These are phyloP conservation scores for Silene conica DNA, from an alignment of 148 eudicot species.

Conservation along the genomic window DNA sequence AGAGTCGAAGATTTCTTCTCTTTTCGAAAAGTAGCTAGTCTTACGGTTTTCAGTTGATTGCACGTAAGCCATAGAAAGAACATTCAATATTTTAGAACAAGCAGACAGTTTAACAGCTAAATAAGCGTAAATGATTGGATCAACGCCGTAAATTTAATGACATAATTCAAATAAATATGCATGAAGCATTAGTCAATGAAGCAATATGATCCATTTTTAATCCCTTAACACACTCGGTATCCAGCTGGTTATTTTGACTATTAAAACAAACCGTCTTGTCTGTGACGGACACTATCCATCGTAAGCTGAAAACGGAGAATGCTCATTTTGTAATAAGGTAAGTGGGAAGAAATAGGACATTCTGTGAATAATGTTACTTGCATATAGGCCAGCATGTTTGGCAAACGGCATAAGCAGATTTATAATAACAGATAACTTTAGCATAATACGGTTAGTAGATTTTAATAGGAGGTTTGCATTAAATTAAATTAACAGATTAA, in stretches of 20 bases:
- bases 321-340: too few relatives aligned
- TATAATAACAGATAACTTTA: too few relatives aligned
- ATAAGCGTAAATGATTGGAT: slow-evolving; percentile 1
- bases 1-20: background rate
- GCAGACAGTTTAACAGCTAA: slow-evolving; percentile 1
- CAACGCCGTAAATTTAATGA: slow-evolving; percentile 12
- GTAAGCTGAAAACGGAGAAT: too few relatives aligned
- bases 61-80: slow-evolving; percentile 4
- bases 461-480: too few relatives aligned
- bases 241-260: slow-evolving; percentile 29
- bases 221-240: slow-evolving; percentile 14
- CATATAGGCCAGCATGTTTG: too few relatives aligned
- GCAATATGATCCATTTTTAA: slow-evolving; percentile 20
- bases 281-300: too few relatives aligned
- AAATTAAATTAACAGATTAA: too few relatives aligned
- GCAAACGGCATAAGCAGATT: too few relatives aligned
- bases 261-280: too few relatives aligned
- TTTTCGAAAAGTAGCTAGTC: background rate
- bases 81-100: slow-evolving; percentile 4
- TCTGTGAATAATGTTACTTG: too few relatives aligned
- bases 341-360: too few relatives aligned
- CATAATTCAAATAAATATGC: background rate
- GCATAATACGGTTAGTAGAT: too few relatives aligned
- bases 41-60: background rate
- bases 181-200: slow-evolving; percentile 24